Base-by-base conservation (phyloP, 2,329 filamentous ascomycete species). In the Fusarium sp. region DNA sequence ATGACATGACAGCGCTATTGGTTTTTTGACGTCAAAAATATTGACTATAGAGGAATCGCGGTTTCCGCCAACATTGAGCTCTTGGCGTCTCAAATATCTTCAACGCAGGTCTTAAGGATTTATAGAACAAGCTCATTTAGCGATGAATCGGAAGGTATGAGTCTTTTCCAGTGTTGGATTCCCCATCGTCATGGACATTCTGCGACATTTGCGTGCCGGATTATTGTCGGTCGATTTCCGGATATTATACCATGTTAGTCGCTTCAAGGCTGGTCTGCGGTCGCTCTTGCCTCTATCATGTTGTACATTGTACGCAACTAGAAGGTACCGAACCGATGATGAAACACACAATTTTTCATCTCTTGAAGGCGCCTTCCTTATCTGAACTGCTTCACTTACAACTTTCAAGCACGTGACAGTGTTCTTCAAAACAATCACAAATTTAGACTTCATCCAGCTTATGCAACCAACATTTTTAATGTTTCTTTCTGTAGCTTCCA, bases 361-460 rank as follows among this genome's bases (percentile, higher is more conserved):
- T 37, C n/a, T 44, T 48, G 29, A 29, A 65, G 30, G 25, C 46
- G 41, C 47, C 62, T 66, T 65, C 61, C 54, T 54, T 44, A 41
- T 34, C 42, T 48, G 29, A 32, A 32, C 12, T 30, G 30, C 32
- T 51, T 44, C 49, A 30, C 11, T 48, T 20, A 13, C 13, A 16
- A 20, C 20, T 29, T 55, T 8, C 32, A 24, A 7, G 4, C 27
- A 27, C 34, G 42, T 25, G 25, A 49, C 27, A 27, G 12, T 11
- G 16, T 27, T 52, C n/a, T 52, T 46, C 16, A n/a, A n/a, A 27
- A n/a, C 18, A 20, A 46, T 12, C 44, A 12, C 27, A 25, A 22
- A 16, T 12, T 46, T 13, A 46, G 40, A 32, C 30, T 57, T 41
- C 22, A 24, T 48, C 27, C n/a, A n/a, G n/a, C 47, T 44, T 22